Percentiles rank a stretch among this genome's conserved stretches.
Conservation (phyloP, 1,139 yeast genomes). For the Protomyces pachydermus region DNA sequence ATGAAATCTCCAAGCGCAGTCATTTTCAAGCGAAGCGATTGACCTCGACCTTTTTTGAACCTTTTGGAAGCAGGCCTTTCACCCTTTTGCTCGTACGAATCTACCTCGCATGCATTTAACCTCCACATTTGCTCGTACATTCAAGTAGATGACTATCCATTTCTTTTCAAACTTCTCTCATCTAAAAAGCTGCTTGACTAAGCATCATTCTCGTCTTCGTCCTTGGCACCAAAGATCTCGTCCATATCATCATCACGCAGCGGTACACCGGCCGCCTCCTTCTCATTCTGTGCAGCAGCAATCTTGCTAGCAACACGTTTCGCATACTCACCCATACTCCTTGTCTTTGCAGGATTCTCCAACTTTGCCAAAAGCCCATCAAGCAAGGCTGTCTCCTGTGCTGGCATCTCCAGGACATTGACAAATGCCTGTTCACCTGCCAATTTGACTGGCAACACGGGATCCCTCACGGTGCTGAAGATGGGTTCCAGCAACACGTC, state of each 20-base stretch:
- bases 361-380: neutral
- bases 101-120: too few relatives aligned
- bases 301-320: conserved; percentile 28
- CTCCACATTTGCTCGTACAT: too few relatives aligned
- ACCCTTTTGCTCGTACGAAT: too few relatives aligned
- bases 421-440: conserved; percentile 92
- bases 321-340: conserved; percentile 28
- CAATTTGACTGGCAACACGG: conserved; percentile 79
- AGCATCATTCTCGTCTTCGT: neutral
- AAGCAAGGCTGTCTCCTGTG: conserved; percentile 45
- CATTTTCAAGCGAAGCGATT: too few relatives aligned
- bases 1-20: too few relatives aligned
- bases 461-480: conserved; percentile 78
- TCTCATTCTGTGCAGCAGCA: conserved; percentile 27
- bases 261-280: conserved; percentile 14
- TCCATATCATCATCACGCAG: conserved; percentile 22
- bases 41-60: too few relatives aligned
- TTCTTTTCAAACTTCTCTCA: too few relatives aligned
- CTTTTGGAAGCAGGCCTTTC: too few relatives aligned
- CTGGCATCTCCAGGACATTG: conserved; percentile 60
- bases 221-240: conserved; percentile 2
- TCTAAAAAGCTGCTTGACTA: neutral
- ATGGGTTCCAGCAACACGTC: conserved; percentile 65
- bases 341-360: conserved; percentile 19
- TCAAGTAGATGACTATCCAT: too few relatives aligned